A percentile compares a stretch with the other conserved stretches of the same genome.
Evolutionary conservation across 176 grass and related monocot genomes (phyloP).

Genomic region (Chloris gayana): DNA sequence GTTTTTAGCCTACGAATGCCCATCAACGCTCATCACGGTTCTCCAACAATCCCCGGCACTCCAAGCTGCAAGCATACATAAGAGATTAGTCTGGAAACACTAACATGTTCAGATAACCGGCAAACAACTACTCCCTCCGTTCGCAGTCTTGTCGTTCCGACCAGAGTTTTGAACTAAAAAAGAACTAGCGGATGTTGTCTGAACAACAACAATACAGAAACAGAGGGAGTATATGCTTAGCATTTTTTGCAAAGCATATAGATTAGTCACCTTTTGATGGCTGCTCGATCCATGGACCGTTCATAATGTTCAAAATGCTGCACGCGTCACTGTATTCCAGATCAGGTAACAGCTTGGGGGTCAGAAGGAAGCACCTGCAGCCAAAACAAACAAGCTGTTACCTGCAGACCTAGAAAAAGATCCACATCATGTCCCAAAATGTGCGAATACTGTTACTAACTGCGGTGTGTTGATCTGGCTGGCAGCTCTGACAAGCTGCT

Average conservation of each 20-base stretch:
- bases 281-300: slow-evolving; percentile 90
- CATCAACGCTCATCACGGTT: slow-evolving; percentile 18
- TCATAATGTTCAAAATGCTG: slow-evolving; percentile 97
- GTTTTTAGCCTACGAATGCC: neutral
- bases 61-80: slow-evolving; percentile 48
- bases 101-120: neutral
- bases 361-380: slow-evolving; percentile 90
- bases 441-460: slow-evolving; percentile 38
- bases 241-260: slow-evolving; percentile 8
- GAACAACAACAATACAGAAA: no score
- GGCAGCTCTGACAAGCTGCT: slow-evolving; percentile 93
- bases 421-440: neutral
- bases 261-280: slow-evolving; percentile 59
- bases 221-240: neutral
- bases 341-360: slow-evolving; percentile 90
- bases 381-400: neutral
- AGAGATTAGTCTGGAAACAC: neutral
- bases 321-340: slow-evolving; percentile 88
- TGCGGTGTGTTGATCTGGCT: slow-evolving; percentile 92
- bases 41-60: slow-evolving; percentile 54
- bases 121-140: no score
- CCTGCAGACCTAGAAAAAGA: neutral
- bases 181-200: no score
- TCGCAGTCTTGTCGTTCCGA: no score
- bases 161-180: no score